phyloP scores from a whole-genome alignment of 2,329 filamentous ascomycete genomes.

The Colletotrichum endophyticum region DNA sequence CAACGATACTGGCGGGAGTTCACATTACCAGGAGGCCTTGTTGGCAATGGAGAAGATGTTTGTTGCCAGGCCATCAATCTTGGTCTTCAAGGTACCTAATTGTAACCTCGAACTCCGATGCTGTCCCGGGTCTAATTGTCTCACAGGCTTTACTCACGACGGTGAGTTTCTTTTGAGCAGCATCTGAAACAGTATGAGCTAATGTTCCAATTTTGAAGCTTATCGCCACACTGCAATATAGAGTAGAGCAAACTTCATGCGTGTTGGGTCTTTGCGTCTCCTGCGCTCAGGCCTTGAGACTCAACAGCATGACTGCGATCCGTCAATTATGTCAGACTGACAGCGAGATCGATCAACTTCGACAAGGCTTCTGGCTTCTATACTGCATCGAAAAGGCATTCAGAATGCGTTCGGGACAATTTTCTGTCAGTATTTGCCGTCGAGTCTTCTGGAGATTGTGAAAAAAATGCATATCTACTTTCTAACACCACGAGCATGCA shows the following conservation, averaged over 20 bases:
- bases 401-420: neutral
- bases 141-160: neutral
- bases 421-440: neutral
- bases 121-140: neutral
- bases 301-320: neutral
- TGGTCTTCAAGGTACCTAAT: neutral
- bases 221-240: neutral
- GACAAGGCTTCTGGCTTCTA: neutral
- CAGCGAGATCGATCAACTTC: neutral
- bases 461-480: neutral
- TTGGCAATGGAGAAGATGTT: neutral
- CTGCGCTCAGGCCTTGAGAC: neutral
- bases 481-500: neutral
- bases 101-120: neutral
- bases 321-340: neutral
- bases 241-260: neutral
- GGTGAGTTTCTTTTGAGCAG: neutral
- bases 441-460: neutral
- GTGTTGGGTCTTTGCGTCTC: neutral
- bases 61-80: neutral
- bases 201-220: neutral
- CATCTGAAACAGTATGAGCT: neutral
- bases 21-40: neutral
- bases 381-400: neutral
- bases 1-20: neutral